Conservation (phyloP, 176 grass and related monocot species). For the Ensete glaucum region DNA sequence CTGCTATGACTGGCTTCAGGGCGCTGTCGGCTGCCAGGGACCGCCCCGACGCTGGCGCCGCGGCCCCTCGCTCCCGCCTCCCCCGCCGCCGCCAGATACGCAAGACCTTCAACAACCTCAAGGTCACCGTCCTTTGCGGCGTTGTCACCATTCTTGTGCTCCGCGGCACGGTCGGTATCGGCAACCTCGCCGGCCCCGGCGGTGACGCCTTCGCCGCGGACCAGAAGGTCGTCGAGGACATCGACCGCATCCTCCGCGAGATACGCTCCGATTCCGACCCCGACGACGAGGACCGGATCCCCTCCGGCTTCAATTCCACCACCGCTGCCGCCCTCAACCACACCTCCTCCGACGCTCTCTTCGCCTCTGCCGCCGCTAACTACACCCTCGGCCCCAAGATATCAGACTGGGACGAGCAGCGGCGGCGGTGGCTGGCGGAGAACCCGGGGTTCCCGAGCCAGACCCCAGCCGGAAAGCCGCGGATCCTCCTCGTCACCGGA, state of each 20-base stretch:
- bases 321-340: slow-evolving; percentile 16
- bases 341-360: slow-evolving; percentile 22
- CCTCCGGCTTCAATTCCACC: background rate
- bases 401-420: slow-evolving; percentile 58
- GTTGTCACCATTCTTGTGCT: slow-evolving; percentile 60
- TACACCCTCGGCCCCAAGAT: slow-evolving; percentile 66
- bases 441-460: slow-evolving; percentile 41
- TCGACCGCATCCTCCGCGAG: slow-evolving; percentile 57
- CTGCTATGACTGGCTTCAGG: background rate
- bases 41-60: slow-evolving; percentile 9
- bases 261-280: slow-evolving; percentile 57
- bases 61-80: slow-evolving; percentile 13
- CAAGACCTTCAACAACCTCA: slow-evolving; percentile 51
- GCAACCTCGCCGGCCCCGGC: slow-evolving; percentile 23
- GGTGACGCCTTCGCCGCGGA: background rate
- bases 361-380: slow-evolving; percentile 24
- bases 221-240: slow-evolving; percentile 47
- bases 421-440: slow-evolving; percentile 50
- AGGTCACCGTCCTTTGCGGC: slow-evolving; percentile 62
- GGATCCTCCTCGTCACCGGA: slow-evolving; percentile 75
- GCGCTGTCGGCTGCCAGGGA: background rate
- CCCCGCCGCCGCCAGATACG: slow-evolving; percentile 28
- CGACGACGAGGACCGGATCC: slow-evolving; percentile 27
- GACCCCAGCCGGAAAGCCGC: slow-evolving; percentile 27
- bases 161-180: slow-evolving; percentile 52